Percentiles rank a stretch among this genome's conserved stretches.
Conservation (phyloP, 768 basidiomycete genomes). For the Termitomyces sp. region DNA sequence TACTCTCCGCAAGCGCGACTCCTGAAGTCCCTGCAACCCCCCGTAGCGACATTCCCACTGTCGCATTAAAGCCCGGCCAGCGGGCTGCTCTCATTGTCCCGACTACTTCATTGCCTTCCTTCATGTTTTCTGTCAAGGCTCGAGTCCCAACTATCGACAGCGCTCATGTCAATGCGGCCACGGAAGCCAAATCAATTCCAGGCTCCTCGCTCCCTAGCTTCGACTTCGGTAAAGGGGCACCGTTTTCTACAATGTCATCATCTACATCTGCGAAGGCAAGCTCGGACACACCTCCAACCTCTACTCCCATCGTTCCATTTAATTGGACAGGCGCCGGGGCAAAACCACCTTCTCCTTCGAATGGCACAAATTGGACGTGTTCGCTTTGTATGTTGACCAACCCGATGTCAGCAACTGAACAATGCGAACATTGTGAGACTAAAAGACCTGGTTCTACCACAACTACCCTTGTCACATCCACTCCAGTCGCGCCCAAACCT, state of each 20-base stretch:
- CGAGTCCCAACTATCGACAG: conserved; percentile 16
- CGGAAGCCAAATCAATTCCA: conserved; percentile 34
- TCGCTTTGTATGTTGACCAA: conserved; percentile 9
- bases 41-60: not conserved
- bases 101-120: conserved; percentile 27
- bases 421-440: conserved; percentile 9
- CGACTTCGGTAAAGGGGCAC: conserved; percentile 20
- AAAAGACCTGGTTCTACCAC: conserved; percentile 1
- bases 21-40: not conserved
- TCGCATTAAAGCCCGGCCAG: conserved; percentile 15
- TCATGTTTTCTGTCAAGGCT: conserved; percentile 25
- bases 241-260: not conserved
- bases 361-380: conserved; percentile 6
- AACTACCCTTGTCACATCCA: conserved; percentile 1
- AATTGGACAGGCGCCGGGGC: conserved; percentile 10
- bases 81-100: conserved; percentile 23
- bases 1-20: not conserved
- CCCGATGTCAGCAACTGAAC: conserved; percentile 3
- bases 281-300: not conserved
- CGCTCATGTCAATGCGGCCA: conserved; percentile 20
- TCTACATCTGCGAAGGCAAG: not conserved
- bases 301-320: conserved; percentile 6
- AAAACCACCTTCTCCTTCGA: conserved; percentile 4
- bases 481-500: not conserved
- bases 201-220: conserved; percentile 41